Base-by-base conservation (phyloP, 129 eudicot genomes). In the Helichrysum umbraculigerum region DNA sequence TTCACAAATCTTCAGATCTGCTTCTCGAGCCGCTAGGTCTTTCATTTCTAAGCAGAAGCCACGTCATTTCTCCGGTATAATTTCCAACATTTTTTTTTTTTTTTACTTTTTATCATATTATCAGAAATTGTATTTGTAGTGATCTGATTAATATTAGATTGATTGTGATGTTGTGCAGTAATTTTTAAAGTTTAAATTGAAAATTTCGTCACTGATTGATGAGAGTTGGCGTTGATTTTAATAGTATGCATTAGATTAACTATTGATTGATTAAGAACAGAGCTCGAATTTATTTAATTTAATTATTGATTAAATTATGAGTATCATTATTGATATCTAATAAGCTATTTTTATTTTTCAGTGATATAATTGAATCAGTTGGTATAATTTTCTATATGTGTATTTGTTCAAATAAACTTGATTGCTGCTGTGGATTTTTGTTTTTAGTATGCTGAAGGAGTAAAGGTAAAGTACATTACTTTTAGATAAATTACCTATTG, bases 1-100 rank as follows among this genome's bases (percentile, higher is more conserved):
- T 73, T 81, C 95, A 8, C 94, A 89, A 76, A 78, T 91, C 19
- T 84, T 73, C 85, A 89, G 93, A 87, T 87, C 94, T 22, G 90
- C 88, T 69, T 75, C 97, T 29, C 82, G 90, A 74, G 89, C 88
- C n/a, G 87, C 93, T 14, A 86, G 92, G 79, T 84, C 94, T 8
- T 37, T 95, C 42, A 78, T 95, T 66, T 91, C 96, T 30, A 89
- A 89, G 85, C 91, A 86, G 74, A 59, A 57, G 11, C 84, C 93
- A 19, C 85, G 83, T 50, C 76, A 84, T 10, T 79, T 92, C 47
- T 81, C 96, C 70, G 98, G 92, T 88, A 87, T 14, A 34, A 15
- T 54, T 19, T 68, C 68, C 12, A 20, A 12, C 67, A 6, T 12
- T 68, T 44, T 29, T 19, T 50, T 7, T 67, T 60, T 39, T 39